These are phyloP conservation scores for Leucocoprinus leucothites DNA, from an alignment of 768 basidiomycete genomes.

Conservation along the genomic window DNA sequence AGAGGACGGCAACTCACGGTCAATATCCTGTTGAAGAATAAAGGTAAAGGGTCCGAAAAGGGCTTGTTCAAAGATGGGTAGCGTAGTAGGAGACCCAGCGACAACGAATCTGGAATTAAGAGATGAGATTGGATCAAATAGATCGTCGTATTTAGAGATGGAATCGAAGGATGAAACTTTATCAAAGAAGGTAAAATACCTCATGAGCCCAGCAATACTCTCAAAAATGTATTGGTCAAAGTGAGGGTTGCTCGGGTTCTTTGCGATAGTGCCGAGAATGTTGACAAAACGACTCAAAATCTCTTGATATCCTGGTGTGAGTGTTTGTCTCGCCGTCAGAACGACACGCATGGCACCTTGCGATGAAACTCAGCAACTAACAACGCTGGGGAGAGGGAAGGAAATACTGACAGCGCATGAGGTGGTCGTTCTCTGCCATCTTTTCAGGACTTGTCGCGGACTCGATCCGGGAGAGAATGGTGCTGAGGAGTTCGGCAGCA, in stretches of 20 bases:
- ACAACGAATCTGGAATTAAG: conserved; percentile 66
- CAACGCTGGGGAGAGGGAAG: conserved; percentile 9
- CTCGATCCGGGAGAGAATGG: conserved; percentile 79
- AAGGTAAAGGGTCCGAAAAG: conserved; percentile 86
- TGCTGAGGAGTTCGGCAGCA: conserved; percentile 68
- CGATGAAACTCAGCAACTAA: background rate
- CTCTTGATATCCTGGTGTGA: conserved; percentile 64
- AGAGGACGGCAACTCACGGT: conserved; percentile 52
- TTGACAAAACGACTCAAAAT: conserved; percentile 71
- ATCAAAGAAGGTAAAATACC: conserved; percentile 39
- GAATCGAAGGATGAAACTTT: background rate
- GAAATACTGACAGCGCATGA: conserved; percentile 87
- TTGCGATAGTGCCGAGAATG: conserved; percentile 85
- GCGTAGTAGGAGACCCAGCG: conserved; percentile 59
- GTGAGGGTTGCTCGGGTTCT: conserved; percentile 95
- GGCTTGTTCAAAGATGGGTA: conserved; percentile 73
- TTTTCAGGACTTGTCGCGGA: conserved; percentile 80
- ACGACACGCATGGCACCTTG: conserved; percentile 94
- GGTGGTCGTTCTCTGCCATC: conserved; percentile 94
- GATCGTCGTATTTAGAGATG: too few relatives aligned
- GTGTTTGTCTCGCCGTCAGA: conserved; percentile 77
- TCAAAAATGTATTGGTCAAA: conserved; percentile 99
- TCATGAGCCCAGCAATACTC: conserved; percentile 89
- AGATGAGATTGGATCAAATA: too few relatives aligned
- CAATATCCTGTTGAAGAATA: conserved; percentile 90